Conservation (phyloP, 139 green algal genomes). For the Dunaliella primolecta region DNA sequence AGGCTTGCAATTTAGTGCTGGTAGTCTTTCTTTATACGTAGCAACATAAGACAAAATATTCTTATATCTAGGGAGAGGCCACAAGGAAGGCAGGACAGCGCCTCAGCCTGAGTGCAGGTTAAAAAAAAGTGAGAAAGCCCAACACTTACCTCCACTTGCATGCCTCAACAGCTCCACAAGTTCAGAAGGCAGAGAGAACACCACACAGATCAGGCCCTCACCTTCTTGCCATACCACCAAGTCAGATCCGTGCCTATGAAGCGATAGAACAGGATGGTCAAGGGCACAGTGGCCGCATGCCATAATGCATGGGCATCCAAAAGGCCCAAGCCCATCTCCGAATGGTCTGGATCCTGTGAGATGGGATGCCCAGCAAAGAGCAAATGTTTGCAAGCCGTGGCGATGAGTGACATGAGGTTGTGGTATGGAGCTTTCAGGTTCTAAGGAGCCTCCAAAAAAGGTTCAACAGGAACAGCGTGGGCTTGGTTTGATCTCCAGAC, state of each 20-base stretch:
- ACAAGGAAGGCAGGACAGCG: too few species aligned
- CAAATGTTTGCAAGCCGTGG: background rate
- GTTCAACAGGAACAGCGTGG: background rate
- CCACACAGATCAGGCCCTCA: background rate
- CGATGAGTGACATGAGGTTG: background rate
- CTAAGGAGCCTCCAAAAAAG: background rate
- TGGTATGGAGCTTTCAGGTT: background rate
- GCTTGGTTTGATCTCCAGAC: too few species aligned
- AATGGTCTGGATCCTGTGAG: background rate
- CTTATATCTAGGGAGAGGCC: too few species aligned
- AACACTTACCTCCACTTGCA: background rate
- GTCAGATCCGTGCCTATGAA: slow-evolving; percentile 37
- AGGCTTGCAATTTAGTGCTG: too few species aligned
- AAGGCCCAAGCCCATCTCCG: slow-evolving; percentile 29
- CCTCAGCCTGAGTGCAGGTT: too few species aligned
- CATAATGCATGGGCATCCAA: slow-evolving; percentile 83
- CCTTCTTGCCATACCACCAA: background rate
- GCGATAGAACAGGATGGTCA: slow-evolving; percentile 71
- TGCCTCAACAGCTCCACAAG: background rate
- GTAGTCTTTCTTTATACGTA: too few species aligned
- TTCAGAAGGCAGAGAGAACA: background rate
- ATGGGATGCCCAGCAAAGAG: background rate
- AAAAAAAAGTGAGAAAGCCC: background rate
- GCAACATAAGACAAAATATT: background rate
- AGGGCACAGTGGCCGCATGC: slow-evolving; percentile 72